Evolutionary conservation across 805 yeast genomes (phyloP).

Genomic region (Ogataea corticis): DNA sequence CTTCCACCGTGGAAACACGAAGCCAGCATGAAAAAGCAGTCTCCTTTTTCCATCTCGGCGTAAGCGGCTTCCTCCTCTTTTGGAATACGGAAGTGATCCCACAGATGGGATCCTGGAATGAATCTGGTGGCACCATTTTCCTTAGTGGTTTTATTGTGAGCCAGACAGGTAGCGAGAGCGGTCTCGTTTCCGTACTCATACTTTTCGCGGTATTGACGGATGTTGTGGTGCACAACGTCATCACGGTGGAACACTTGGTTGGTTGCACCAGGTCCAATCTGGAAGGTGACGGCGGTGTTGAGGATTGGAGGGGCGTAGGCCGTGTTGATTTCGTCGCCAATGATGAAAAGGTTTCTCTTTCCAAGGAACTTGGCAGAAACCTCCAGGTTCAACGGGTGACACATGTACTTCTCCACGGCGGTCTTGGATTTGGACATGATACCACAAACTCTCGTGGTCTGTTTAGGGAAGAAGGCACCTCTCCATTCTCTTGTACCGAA

Average conservation of each 20-base stretch:
- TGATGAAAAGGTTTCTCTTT: neutral
- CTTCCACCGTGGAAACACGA: constrained; percentile 28
- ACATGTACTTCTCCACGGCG: constrained; percentile 2
- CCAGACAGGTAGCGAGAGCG: constrained; percentile 26
- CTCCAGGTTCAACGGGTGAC: constrained; percentile 2
- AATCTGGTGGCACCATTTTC: constrained; percentile 34
- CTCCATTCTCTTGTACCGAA: constrained; percentile 5
- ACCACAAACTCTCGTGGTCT: constrained; percentile 11
- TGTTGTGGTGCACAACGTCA: constrained; percentile 32
- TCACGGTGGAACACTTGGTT: constrained; percentile 31
- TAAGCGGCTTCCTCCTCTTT: constrained; percentile 17
- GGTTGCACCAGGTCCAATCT: constrained; percentile 30
- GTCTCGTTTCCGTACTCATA: constrained; percentile 18
- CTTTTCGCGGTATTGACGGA: constrained; percentile 11
- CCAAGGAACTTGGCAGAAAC: constrained; percentile 12
- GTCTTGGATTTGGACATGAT: constrained; percentile 5
- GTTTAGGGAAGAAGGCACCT: constrained; percentile 10
- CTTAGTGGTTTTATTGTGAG: constrained; percentile 26
- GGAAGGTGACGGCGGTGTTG: constrained; percentile 26
- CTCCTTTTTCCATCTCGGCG: constrained; percentile 30
- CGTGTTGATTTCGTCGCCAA: constrained; percentile 12
- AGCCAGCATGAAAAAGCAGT: constrained; percentile 26
- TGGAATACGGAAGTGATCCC: constrained; percentile 27
- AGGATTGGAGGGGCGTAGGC: constrained; percentile 23
- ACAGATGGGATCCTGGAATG: constrained; percentile 33